Base-by-base conservation (phyloP, 441 rosid genomes). In the Syzygium malaccense region DNA sequence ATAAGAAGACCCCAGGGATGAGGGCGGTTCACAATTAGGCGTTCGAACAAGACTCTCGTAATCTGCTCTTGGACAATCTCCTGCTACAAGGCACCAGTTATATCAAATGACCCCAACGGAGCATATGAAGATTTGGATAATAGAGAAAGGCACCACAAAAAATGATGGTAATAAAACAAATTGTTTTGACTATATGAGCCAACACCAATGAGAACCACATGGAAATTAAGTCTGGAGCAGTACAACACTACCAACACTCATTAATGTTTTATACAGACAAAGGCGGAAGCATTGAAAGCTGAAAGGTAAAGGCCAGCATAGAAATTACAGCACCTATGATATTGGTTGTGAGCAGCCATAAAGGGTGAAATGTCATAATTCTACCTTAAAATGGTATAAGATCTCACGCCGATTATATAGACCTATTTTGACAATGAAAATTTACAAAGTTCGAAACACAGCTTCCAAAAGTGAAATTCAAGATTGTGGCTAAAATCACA, bases 1-100 rank as follows among this genome's bases (percentile, higher is more conserved):
- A 97, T 98, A 80, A 98, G 95, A 84, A 98, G 98, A 62, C 99
- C 99, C 99, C 99, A 98, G 3, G 99, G 99, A 91, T 98, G 99
- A 37, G 99, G 99, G 85, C 98, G 92, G 87, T 95, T 97, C 37
- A 98, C 99, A 66, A 97, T 96, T 15, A 98, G 95, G 64, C 99
- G 98, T 93, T 98, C 99, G 91, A 98, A 93, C 89, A 98, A 86
- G 23, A 98, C 99, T 90, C 99, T 92, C 14, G 99, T 97, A 84
- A 98, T 98, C 92, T 98, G 99, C 96, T 98, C 99, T 93, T 97
- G 99, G 86, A 97, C 93, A 55, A 98, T 95, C 93, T 97, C 99
- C 99, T 97, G 95, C 85, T 64, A 45, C 83, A 30, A 28, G 33
- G 33, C 48, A 64, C 20, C 56, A 19, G 5, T 14, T 14, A 26